A percentile compares a stretch with the other conserved stretches of the same genome.
phyloP scores from a whole-genome alignment of 164 flowering plant species.

The Liquidambar formosana region DNA sequence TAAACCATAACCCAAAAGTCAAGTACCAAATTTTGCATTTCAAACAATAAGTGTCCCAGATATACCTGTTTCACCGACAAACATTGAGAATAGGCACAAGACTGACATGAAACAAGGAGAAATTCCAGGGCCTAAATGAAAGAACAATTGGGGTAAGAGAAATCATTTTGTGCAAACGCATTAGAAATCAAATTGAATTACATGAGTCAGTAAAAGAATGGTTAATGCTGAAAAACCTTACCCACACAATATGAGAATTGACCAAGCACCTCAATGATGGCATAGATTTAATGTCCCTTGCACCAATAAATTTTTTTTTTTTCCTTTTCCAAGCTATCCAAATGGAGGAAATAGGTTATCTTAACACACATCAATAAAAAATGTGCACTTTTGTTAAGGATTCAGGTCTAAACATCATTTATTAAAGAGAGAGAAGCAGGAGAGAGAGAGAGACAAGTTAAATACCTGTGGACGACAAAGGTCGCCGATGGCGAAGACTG shows the following conservation, averaged over 20 bases:
- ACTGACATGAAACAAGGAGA: conserved; percentile 94
- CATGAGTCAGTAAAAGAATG: not conserved
- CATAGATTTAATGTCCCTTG: conserved; percentile 97
- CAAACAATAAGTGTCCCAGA: not conserved
- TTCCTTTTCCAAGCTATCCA: conserved; percentile 2
- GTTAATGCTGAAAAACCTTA: conserved; percentile 20
- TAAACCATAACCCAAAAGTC: too few relatives aligned
- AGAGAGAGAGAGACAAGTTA: too few relatives aligned
- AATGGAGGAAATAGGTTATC: not conserved
- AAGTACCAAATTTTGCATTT: not conserved
- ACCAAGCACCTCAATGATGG: conserved; percentile 90
- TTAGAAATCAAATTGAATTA: not conserved
- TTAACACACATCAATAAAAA: not conserved
- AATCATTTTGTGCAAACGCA: not conserved
- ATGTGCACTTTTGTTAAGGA: too few relatives aligned
- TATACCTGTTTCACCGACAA: conserved; percentile 94
- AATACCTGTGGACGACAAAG: too few relatives aligned
- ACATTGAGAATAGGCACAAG: conserved; percentile 87
- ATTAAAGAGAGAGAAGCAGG: too few relatives aligned
- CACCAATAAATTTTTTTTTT: conserved; percentile 14
- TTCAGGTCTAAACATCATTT: too few relatives aligned
- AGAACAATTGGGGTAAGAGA: not conserved
- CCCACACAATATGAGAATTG: conserved; percentile 94
- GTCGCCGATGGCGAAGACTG: too few relatives aligned
- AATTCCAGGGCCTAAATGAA: conserved; percentile 75